Percentiles rank a stretch among this genome's conserved stretches.
phyloP scores from a whole-genome alignment of 345 rosid species.

The Raphanus sativus region DNA sequence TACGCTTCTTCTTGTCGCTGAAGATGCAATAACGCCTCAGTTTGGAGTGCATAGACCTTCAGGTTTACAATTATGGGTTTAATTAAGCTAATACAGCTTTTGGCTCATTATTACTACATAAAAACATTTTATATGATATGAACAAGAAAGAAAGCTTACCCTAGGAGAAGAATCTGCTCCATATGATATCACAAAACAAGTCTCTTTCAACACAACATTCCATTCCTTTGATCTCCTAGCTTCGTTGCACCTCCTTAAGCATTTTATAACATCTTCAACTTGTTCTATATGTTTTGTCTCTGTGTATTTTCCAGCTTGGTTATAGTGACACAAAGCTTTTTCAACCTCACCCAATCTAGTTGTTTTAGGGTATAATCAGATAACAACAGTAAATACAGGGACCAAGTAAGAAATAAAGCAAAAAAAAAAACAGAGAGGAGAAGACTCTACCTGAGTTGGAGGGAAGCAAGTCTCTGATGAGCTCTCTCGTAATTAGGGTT shows the following conservation, averaged over 20 bases:
- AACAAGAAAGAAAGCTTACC: conserved; percentile 36
- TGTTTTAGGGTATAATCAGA: background rate
- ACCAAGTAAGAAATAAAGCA: background rate
- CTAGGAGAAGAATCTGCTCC: conserved; percentile 68
- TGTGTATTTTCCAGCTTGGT: conserved; percentile 40
- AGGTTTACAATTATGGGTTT: background rate
- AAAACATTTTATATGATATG: background rate
- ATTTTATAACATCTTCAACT: conserved; percentile 48
- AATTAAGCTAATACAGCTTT: background rate
- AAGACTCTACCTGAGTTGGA: conserved; percentile 52
- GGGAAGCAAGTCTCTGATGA: conserved; percentile 65
- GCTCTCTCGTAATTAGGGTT: conserved; percentile 68
- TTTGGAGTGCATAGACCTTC: conserved; percentile 60
- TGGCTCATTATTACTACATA: background rate
- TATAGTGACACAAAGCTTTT: conserved; percentile 59
- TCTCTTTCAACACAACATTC: conserved; percentile 50
- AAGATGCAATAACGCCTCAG: conserved; percentile 60
- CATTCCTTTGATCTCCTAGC: conserved; percentile 55
- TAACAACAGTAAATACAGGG: background rate
- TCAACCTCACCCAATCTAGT: conserved; percentile 68
- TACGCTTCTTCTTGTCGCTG: conserved; percentile 62
- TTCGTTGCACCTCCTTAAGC: conserved; percentile 41
- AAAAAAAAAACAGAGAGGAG: background rate
- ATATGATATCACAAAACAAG: conserved; percentile 46
- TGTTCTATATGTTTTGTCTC: conserved; percentile 45